Evolutionary conservation across 139 green algal genomes (phyloP).

Genomic region (Picochlorum sp.): DNA sequence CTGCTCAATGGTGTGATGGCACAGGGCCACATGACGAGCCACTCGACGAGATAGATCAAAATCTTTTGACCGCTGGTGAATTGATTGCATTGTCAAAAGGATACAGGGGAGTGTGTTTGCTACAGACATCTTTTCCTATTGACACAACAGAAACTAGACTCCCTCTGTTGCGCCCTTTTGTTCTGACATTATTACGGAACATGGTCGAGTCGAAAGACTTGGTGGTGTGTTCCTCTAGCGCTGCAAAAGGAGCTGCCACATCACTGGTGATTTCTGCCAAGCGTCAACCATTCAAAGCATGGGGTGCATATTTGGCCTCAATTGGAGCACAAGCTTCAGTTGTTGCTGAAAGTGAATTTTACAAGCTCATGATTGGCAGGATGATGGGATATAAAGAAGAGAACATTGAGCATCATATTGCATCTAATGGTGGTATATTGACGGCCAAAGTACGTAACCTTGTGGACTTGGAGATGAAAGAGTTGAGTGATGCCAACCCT

Average conservation of each 20-base stretch:
- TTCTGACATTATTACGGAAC: slow-evolving; percentile 27
- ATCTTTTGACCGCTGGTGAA: slow-evolving; percentile 41
- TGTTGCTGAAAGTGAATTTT: slow-evolving; percentile 50
- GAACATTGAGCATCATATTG: slow-evolving; percentile 46
- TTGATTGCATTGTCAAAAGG: slow-evolving; percentile 32
- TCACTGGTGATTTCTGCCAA: slow-evolving; percentile 38
- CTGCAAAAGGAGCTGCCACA: slow-evolving; percentile 17
- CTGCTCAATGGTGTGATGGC: slow-evolving; percentile 31
- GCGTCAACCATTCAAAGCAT: slow-evolving; percentile 39
- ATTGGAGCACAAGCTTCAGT: slow-evolving; percentile 40
- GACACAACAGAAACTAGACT: neutral
- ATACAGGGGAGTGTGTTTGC: slow-evolving; percentile 29
- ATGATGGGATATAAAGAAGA: slow-evolving; percentile 43
- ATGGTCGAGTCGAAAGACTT: slow-evolving; percentile 16
- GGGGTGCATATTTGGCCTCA: slow-evolving; percentile 35
- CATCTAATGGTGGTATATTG: neutral
- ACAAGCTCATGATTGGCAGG: slow-evolving; percentile 50
- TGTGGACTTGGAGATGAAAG: slow-evolving; percentile 40
- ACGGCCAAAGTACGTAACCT: slow-evolving; percentile 31
- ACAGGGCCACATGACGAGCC: slow-evolving; percentile 21
- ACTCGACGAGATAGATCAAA: slow-evolving; percentile 5
- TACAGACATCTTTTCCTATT: slow-evolving; percentile 42
- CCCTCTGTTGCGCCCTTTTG: slow-evolving; percentile 38
- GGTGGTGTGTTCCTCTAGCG: slow-evolving; percentile 8
- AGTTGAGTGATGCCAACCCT: slow-evolving; percentile 32